phyloP scores from a whole-genome alignment of 805 yeast species.

The Kodamaea leandrae region DNA sequence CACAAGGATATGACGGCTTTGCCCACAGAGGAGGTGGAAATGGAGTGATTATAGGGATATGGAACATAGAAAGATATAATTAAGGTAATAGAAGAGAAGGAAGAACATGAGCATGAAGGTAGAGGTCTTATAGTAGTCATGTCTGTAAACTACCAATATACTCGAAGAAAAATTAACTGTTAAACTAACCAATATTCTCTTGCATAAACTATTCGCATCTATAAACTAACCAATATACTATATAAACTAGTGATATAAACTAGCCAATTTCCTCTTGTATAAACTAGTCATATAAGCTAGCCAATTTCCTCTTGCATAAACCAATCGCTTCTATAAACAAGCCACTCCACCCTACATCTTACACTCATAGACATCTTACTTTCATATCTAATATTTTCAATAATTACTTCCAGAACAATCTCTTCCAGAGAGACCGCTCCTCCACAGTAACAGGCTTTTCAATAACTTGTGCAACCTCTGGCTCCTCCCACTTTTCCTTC shows the following conservation, averaged over 20 bases:
- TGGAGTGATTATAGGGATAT: no score
- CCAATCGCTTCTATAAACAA: background rate
- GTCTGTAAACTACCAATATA: no score
- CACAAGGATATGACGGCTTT: slow-evolving; percentile 27
- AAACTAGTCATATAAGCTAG: no score
- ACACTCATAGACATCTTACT: background rate
- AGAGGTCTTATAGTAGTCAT: no score
- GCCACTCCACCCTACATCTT: background rate
- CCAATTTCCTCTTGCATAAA: background rate
- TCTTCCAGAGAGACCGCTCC: slow-evolving; percentile 11
- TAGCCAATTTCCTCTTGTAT: no score
- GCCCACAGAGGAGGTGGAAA: slow-evolving; percentile 18
- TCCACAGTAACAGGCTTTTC: slow-evolving; percentile 3
- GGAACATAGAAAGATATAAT: background rate
- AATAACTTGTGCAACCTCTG: background rate
- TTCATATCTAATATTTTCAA: background rate
- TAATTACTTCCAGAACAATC: slow-evolving; percentile 11
- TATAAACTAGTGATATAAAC: no score
- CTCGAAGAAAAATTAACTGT: no score
- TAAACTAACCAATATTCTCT: no score
- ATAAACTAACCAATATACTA: no score
- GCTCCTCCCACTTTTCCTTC: background rate
- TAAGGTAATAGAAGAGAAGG: background rate
- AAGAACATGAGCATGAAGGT: no score
- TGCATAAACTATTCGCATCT: no score